Conservation (phyloP, 495 filamentous ascomycete species). For the Daldinia bambusicola region DNA sequence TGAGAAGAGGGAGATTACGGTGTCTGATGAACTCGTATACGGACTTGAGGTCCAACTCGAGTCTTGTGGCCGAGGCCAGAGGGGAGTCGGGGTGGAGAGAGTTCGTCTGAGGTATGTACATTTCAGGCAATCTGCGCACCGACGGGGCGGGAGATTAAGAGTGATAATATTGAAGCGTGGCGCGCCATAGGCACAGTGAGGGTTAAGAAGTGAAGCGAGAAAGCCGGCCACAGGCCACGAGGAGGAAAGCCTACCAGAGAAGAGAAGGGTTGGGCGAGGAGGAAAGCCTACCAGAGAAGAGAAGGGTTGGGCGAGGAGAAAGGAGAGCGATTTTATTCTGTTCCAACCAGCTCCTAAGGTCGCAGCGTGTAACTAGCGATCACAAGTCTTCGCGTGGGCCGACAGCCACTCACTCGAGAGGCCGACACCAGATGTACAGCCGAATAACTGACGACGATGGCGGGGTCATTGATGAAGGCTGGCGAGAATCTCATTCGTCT, state of each 20-base stretch:
- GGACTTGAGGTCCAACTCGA: conserved; percentile 13
- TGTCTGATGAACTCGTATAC: conserved; percentile 14
- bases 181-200: conserved; percentile 38
- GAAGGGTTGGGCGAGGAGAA: conserved; percentile 30
- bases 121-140: conserved; percentile 25
- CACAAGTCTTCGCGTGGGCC: conserved; percentile 40
- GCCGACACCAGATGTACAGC: conserved; percentile 29
- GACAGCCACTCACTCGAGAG: conserved; percentile 30
- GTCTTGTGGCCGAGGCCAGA: conserved; percentile 26
- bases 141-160: conserved; percentile 26
- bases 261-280: conserved; percentile 29
- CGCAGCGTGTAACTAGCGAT: conserved; percentile 44
- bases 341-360: conserved; percentile 30
- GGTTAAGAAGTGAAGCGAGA: conserved; percentile 33
- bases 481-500: conserved; percentile 30
- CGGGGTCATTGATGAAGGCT: conserved; percentile 35
- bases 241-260: conserved; percentile 22
- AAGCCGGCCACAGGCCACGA: conserved; percentile 2
- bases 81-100: conserved; percentile 20
- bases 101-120: conserved; percentile 40
- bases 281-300: conserved; percentile 32
- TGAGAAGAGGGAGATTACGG: conserved; percentile 20
- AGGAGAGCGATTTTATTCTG: conserved; percentile 41
- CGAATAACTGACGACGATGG: conserved; percentile 36
- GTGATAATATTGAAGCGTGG: conserved; percentile 22